These are phyloP conservation scores for Penstemon eatonii DNA, from an alignment of 257 asterid genomes.

Conservation along the genomic window DNA sequence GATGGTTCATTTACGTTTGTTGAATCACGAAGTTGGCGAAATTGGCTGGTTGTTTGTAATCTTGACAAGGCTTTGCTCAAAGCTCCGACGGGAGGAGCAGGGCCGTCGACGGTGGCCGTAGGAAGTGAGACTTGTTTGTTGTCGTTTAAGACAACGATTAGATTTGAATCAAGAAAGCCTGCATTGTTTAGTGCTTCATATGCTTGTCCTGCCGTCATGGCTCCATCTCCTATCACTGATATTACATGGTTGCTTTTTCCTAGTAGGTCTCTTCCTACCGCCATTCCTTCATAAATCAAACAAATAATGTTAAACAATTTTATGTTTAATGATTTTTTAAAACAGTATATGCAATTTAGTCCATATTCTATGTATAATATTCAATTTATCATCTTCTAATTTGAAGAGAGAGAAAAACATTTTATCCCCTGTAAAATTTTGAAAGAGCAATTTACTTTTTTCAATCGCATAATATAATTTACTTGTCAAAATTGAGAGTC, in stretches of 20 bases:
- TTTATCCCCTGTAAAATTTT: no score
- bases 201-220: constrained; percentile 88
- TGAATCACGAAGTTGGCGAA: constrained; percentile 57
- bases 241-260: constrained; percentile 63
- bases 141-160: constrained; percentile 59
- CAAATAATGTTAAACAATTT: no score
- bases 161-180: constrained; percentile 66
- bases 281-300: constrained; percentile 49
- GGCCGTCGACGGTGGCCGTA: constrained; percentile 74
- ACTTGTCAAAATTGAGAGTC: no score
- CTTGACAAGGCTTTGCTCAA: constrained; percentile 54
- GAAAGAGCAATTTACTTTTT: no score
- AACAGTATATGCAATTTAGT: no score
- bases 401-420: no score
- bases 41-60: constrained; percentile 48
- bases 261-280: constrained; percentile 61
- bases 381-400: no score
- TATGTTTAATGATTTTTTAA: no score
- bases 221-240: constrained; percentile 79
- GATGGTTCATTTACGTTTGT: constrained; percentile 41
- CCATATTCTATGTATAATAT: no score
- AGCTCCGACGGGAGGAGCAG: constrained; percentile 79
- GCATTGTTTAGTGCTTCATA: constrained; percentile 82
- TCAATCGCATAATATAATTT: no score
- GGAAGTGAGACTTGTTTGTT: constrained; percentile 76